Conservation (phyloP, 208 protist genomes). For the Acanthamoeba divionensis region DNA sequence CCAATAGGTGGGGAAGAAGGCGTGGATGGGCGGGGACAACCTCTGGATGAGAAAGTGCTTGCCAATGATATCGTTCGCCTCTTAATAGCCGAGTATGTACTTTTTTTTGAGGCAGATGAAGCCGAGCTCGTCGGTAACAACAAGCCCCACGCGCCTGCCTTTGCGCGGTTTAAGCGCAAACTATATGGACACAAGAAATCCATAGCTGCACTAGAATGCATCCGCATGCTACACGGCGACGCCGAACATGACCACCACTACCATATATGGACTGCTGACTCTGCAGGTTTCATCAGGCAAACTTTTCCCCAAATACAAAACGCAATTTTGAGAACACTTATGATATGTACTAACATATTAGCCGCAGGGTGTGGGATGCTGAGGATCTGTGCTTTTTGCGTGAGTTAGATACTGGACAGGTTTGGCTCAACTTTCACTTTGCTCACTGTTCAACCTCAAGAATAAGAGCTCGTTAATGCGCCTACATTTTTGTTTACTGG, state of each 20-base stretch:
- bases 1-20: not conserved
- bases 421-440: not conserved
- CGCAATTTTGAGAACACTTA: too few species aligned
- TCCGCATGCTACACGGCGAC: too few species aligned
- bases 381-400: not conserved
- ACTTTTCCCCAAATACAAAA: too few species aligned
- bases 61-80: not conserved
- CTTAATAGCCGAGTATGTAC: not conserved
- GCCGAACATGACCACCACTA: not conserved
- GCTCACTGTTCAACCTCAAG: too few species aligned
- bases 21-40: too few species aligned
- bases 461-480: not conserved
- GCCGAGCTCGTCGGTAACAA: not conserved
- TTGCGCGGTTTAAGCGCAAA: too few species aligned
- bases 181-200: not conserved
- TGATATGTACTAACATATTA: too few species aligned
- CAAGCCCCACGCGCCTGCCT: not conserved
- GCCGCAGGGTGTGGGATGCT: conserved; percentile 32
- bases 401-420: not conserved
- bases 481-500: not conserved
- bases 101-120: conserved; percentile 20
- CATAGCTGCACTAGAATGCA: not conserved
- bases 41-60: not conserved
- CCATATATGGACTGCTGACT: conserved; percentile 25
- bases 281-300: not conserved